Base-by-base conservation (phyloP, 345 rosid species). In the Hibiscus syriacus region DNA sequence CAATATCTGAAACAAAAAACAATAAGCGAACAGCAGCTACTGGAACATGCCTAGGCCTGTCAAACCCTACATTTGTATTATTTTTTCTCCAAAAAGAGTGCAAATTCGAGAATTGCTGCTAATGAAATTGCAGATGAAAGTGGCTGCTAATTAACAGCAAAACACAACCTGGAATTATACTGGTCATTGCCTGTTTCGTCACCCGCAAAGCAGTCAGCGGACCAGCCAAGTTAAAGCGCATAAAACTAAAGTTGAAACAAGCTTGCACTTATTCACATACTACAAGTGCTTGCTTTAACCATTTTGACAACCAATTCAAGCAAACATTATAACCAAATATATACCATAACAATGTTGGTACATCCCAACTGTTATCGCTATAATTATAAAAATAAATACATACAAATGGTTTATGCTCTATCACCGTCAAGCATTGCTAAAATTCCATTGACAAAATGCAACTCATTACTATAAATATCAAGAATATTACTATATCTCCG, bases 1-100 rank as follows among this genome's bases (percentile, higher is more conserved):
- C 67, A 23, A 93, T 83, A 89, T 93, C 98, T 93, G 90, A 74
- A 85, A 76, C 77, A 71, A 29, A 68, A 69, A 23, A 10, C 67
- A 65, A n/a, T 22, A 63, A 10, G 43, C 55, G 48, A 54, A 78
- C 70, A 73, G 59, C 50, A 67, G 58, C 14, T 22, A 62, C 32
- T 23, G 12, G 26, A 41, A 23, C 32, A 41, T 6, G 5, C 32
- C n/a, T 34, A 59, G 27, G 27, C n/a, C 45, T 9, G 17, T 25
- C 46, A 34, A 34, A 17, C 17, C 11, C 5, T 19, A 19, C 3
- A 19, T 19, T 34, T 8, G 45, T 4, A 8, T 3, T 6, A 68
- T n/a, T 0, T 41, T 59, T 17, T 59, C 1, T 17, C 26, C 36
- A 34, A 22, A 10, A 39, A n/a, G n/a, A n/a, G n/a, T n/a, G n/a